Evolutionary conservation across 192 early-diverging fungal genomes (phyloP), one percentile per base, ranked within the genome.

Genomic region (Helicostylum pulchrum): DNA sequence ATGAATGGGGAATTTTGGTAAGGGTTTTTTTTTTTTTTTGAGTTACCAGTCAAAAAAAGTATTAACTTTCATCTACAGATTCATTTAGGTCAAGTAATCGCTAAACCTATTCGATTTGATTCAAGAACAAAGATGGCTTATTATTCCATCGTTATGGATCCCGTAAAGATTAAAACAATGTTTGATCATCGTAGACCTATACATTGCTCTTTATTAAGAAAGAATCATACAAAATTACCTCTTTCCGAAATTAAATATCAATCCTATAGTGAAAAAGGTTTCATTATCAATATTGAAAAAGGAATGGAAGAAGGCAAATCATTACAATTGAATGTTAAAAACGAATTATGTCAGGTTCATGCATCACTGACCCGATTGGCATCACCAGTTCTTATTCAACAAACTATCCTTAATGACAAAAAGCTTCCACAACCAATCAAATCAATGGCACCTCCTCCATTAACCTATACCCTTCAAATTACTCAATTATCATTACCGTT

Each of bases 131-230:
- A 67, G 4, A 61, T 52, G 21, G 61, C 61, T 20, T 21, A 52
- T 11, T 73, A 66, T 20, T 61, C 30, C 2, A 54, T 73, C 6
- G 32, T 52, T 2, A 73, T 73, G 71, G 55, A 66, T 19, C 71
- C 71, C 58, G 10, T 67, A 0, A 46, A 56, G 19, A 73, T 73
- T 32, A 59, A 61, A 3, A 51, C 65, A n/a, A 67, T 66, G 59
- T 73, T 49, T 20, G 71, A 73, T 21, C 71, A 73, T 32, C 46
- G 55, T 43, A 60, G 71, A 31, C 64, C 62, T 10, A 62, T 73
- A 1, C 64, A 73, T 12, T 53, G 65, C 23, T 61, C 67, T n/a
- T 47, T 67, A n/a, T 43, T 73, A 32, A 36, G 48, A 21, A 36
- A 58, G 32, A 23, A 36, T 10, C 43, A 31, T 30, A 47, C 32